phyloP scores from a whole-genome alignment of 1,139 yeast genomes.

The Trichomonascaceae sp. region DNA sequence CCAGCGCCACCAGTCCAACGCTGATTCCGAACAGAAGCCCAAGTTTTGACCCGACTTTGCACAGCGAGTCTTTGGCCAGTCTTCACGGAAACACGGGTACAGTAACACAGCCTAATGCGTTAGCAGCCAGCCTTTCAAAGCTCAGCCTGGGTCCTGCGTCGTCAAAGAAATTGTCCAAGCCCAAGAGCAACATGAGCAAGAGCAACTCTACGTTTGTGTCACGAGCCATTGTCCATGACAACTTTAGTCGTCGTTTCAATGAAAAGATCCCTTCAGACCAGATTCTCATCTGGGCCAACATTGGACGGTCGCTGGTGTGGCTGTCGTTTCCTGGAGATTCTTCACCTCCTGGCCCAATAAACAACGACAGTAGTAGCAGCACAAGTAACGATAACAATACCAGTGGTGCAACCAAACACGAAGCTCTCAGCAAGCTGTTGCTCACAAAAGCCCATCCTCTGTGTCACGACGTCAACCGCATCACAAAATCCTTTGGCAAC shows the following conservation, averaged over 20 bases:
- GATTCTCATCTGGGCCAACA: slow-evolving; percentile 22
- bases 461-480: slow-evolving; percentile 27
- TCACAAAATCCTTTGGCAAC: slow-evolving; percentile 26
- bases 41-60: neutral
- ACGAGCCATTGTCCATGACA: slow-evolving; percentile 27
- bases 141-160: neutral
- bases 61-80: too few species aligned
- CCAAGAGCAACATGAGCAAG: slow-evolving; percentile 24
- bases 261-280: slow-evolving; percentile 15
- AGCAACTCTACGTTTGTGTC: slow-evolving; percentile 29
- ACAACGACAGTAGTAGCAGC: slow-evolving; percentile 1
- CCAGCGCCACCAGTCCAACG: neutral
- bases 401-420: slow-evolving; percentile 16
- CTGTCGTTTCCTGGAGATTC: slow-evolving; percentile 16
- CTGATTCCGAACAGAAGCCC: neutral
- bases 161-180: slow-evolving; percentile 13
- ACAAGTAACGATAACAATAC: too few species aligned
- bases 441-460: slow-evolving; percentile 31
- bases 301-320: slow-evolving; percentile 27
- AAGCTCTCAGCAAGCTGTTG: slow-evolving; percentile 27
- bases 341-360: neutral
- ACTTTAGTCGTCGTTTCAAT: slow-evolving; percentile 21
- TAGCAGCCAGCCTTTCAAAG: neutral
- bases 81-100: neutral
- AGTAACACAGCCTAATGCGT: neutral